Evolutionary conservation across 768 basidiomycete genomes (phyloP).

Genomic region (Amanita polypyramis): DNA sequence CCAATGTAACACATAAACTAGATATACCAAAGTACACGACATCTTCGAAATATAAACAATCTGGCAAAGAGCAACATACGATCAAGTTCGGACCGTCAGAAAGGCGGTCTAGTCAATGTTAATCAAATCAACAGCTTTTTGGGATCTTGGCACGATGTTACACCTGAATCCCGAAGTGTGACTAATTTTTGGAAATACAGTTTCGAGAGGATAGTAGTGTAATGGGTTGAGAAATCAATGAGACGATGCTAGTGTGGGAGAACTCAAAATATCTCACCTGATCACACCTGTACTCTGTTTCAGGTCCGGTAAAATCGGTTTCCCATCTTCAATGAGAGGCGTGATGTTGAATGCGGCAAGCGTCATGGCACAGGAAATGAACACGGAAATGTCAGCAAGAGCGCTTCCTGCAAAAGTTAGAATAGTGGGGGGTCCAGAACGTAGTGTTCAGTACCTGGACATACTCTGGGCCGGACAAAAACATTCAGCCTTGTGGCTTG

Average conservation of each 20-base stretch:
- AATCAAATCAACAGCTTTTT: conserved; percentile 14
- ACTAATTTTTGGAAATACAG: conserved; percentile 4
- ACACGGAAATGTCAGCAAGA: conserved; percentile 34
- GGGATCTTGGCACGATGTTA: conserved; percentile 6
- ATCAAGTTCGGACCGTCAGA: background rate
- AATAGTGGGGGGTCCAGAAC: background rate
- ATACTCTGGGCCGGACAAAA: conserved; percentile 17
- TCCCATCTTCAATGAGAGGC: conserved; percentile 16
- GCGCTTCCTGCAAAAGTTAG: background rate
- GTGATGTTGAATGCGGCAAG: conserved; percentile 30
- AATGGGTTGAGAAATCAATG: no score
- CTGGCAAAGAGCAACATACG: no score
- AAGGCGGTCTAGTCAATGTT: background rate
- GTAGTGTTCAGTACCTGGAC: conserved; percentile 18
- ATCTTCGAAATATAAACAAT: no score
- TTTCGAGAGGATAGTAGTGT: background rate
- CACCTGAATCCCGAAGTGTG: conserved; percentile 19
- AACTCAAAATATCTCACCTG: conserved; percentile 20
- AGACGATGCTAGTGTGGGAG: background rate
- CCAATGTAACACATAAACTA: no score
- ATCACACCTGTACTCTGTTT: conserved; percentile 36
- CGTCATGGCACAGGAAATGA: conserved; percentile 28
- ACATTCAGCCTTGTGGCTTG: background rate
- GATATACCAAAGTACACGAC: no score
- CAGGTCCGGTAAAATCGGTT: conserved; percentile 23